Conservation (phyloP, 148 eudicot genomes). For the Cornus suecica region DNA sequence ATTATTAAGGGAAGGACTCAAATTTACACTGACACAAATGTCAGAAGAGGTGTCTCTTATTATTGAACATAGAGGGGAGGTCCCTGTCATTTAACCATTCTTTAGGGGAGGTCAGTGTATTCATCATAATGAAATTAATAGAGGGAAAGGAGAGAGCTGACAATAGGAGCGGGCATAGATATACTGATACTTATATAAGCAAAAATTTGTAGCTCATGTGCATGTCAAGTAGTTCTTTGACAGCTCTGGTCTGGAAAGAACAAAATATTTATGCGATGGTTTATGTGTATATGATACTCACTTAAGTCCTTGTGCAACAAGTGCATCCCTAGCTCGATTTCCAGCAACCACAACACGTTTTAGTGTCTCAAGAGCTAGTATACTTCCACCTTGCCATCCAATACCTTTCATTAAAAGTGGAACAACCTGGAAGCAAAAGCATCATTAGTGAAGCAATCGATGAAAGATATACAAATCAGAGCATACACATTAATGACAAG, state of each 20-base stretch:
- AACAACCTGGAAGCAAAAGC: constrained; percentile 63
- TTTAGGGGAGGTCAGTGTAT: no score
- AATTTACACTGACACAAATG: no score
- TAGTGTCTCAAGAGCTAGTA: constrained; percentile 93
- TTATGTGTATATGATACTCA: constrained; percentile 35
- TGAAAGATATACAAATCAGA: background rate
- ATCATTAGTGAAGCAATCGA: constrained; percentile 2
- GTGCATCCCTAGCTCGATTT: constrained; percentile 97
- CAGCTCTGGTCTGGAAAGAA: background rate
- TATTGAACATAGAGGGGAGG: no score
- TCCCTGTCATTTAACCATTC: no score
- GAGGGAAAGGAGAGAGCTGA: background rate
- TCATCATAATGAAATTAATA: no score
- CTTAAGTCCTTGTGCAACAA: constrained; percentile 98
- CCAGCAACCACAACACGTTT: constrained; percentile 98
- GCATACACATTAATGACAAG: background rate
- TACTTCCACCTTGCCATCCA: constrained; percentile 99
- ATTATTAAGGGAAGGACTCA: no score
- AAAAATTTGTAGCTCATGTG: background rate
- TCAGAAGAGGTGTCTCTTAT: no score
- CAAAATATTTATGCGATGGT: background rate
- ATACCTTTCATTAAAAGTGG: constrained; percentile 99
- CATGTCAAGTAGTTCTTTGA: background rate
- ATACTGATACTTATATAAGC: no score
- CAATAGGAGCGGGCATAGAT: background rate